Percentiles rank a stretch among this genome's conserved stretches.
Evolutionary conservation across 345 rosid species (phyloP).

Genomic region (Rhizophora apiculata): DNA sequence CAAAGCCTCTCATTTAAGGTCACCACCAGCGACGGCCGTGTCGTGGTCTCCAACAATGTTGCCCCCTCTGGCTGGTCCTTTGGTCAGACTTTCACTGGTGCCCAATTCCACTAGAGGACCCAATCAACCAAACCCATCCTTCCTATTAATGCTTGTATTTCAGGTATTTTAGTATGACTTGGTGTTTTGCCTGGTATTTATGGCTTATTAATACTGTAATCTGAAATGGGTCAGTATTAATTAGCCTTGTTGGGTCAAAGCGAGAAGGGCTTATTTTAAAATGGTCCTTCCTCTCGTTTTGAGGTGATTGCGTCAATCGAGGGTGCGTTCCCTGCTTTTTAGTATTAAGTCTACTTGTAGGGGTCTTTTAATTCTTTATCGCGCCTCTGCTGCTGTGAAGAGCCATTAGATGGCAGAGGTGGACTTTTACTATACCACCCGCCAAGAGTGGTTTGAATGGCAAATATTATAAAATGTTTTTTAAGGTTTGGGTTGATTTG

Average conservation of each 20-base stretch:
- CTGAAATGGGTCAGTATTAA: not conserved
- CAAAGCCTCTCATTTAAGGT: slow-evolving; percentile 30
- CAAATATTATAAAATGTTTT: not conserved
- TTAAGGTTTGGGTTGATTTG: not conserved
- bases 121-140: not conserved
- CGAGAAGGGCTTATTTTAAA: slow-evolving; percentile 37
- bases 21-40: slow-evolving; percentile 28
- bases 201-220: not conserved
- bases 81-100: slow-evolving; percentile 30
- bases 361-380: slow-evolving; percentile 1
- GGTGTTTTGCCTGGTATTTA: not conserved
- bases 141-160: not conserved
- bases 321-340: not conserved
- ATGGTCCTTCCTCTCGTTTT: slow-evolving; percentile 29
- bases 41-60: slow-evolving; percentile 21
- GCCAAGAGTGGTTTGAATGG: slow-evolving; percentile 21
- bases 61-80: slow-evolving; percentile 24
- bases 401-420: slow-evolving; percentile 40
- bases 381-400: not conserved
- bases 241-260: slow-evolving; percentile 24
- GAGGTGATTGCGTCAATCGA: slow-evolving; percentile 3
- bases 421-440: slow-evolving; percentile 49
- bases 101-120: slow-evolving; percentile 18
- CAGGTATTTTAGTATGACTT: not conserved
- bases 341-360: slow-evolving; percentile 4